A percentile compares a stretch with the other conserved stretches of the same genome.
Conservation (phyloP, 306 rosid species). For the Corylus americana region DNA sequence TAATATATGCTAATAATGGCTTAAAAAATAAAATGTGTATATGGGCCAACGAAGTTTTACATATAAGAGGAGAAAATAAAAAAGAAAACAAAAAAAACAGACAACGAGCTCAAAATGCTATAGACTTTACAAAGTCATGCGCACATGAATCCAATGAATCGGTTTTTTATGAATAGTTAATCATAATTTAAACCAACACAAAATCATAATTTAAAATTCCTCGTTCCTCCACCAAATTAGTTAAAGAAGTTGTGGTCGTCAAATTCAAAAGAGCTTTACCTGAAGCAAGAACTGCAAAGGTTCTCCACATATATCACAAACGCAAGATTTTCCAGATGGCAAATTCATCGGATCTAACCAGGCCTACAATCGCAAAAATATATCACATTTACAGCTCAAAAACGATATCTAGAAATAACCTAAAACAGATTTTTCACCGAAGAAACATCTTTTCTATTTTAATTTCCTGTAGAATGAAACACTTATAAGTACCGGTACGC, state of each 20-base stretch:
- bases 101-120: background rate
- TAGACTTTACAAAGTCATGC: background rate
- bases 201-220: background rate
- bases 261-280: conserved; percentile 37
- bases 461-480: background rate
- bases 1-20: too few species aligned
- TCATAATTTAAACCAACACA: background rate
- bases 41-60: background rate
- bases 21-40: background rate
- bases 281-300: conserved; percentile 81
- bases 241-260: background rate
- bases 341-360: conserved; percentile 87
- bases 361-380: conserved; percentile 49
- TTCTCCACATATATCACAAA: conserved; percentile 71
- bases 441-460: too few species aligned
- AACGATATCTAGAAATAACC: background rate
- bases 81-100: too few species aligned
- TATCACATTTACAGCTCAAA: background rate
- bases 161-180: background rate
- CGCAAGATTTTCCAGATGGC: conserved; percentile 60
- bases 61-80: background rate
- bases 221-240: background rate
- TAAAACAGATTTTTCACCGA: background rate
- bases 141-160: background rate
- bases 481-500: conserved; percentile 56